phyloP scores from a whole-genome alignment of 1,284 basidiomycete genomes.

The Coriolopsis trogii region DNA sequence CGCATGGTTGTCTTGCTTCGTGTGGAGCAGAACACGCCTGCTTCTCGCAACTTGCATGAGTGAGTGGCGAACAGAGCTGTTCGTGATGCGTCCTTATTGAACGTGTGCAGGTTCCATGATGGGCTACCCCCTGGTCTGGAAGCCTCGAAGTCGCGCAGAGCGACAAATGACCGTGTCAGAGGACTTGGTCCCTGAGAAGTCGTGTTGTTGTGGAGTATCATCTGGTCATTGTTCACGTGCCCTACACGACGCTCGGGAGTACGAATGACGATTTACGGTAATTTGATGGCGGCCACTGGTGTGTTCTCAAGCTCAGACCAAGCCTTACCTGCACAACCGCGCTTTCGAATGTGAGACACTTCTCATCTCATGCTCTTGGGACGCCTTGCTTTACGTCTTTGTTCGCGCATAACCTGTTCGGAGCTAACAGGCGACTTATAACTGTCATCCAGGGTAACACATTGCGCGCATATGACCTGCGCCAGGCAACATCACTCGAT shows the following conservation, averaged over 20 bases:
- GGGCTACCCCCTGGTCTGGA: constrained; percentile 5
- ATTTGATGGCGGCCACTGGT: too few relatives aligned
- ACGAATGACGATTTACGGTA: background rate
- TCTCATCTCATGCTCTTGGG: background rate
- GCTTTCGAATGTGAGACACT: background rate
- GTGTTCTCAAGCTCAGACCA: background rate
- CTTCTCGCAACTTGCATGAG: background rate
- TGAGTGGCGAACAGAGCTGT: constrained; percentile 1
- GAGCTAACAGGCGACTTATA: background rate
- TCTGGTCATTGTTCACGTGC: constrained; percentile 9
- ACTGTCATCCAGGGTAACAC: constrained; percentile 4
- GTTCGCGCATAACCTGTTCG: background rate
- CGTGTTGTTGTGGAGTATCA: background rate
- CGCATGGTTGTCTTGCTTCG: background rate
- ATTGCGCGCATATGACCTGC: constrained; percentile 4
- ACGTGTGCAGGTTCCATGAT: constrained; percentile 2
- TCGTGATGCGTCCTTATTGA: constrained; percentile 2
- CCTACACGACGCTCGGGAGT: background rate
- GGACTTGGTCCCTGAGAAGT: constrained; percentile 8
- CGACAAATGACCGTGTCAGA: constrained; percentile 21
- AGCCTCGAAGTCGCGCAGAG: background rate
- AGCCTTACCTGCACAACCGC: too few relatives aligned
- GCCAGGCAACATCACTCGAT: constrained; percentile 1
- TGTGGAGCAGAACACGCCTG: background rate
- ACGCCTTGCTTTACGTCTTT: constrained; percentile 3